A percentile compares a stretch with the other conserved stretches of the same genome.
These are phyloP conservation scores for Ascochyta viciae-villosae DNA, from an alignment of 2,329 filamentous ascomycete genomes.

Conservation along the genomic window DNA sequence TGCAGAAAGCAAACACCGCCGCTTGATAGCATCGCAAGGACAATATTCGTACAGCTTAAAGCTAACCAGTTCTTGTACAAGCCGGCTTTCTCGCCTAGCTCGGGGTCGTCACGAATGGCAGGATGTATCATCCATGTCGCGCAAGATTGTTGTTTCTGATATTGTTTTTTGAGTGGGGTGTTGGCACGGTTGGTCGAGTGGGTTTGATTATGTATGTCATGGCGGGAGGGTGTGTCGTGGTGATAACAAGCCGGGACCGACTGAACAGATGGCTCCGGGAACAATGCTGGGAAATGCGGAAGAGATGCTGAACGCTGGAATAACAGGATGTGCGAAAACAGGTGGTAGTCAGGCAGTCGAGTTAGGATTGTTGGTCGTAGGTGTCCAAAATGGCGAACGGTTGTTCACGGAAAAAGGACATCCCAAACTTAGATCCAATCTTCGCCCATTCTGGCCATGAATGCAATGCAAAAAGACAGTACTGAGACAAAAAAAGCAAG, in stretches of 20 bases:
- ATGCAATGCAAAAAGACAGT: slow-evolving; percentile 37
- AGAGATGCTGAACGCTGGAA: slow-evolving; percentile 17
- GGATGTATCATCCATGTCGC: slow-evolving; percentile 1
- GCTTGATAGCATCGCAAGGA: not conserved
- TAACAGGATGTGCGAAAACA: not conserved
- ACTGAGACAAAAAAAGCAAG: slow-evolving; percentile 43
- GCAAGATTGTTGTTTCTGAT: not conserved
- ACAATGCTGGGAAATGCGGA: slow-evolving; percentile 13
- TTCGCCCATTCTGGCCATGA: slow-evolving; percentile 25
- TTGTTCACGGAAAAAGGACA: not conserved
- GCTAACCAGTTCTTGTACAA: not conserved
- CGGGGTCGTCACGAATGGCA: not conserved
- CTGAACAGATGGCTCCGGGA: slow-evolving; percentile 6
- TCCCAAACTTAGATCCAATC: slow-evolving; percentile 1
- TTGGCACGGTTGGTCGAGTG: not conserved
- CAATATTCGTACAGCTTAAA: not conserved
- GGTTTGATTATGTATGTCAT: slow-evolving; percentile 5
- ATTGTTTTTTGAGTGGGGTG: slow-evolving; percentile 13
- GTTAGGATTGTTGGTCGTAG: not conserved
- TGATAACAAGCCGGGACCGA: slow-evolving; percentile 1
- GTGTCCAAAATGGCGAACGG: slow-evolving; percentile 3
- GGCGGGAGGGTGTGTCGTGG: not conserved
- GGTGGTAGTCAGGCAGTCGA: not conserved
- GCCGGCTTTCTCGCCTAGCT: not conserved
- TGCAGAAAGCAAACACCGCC: slow-evolving; percentile 1